Evolutionary conservation across 1,284 basidiomycete species (phyloP).

Genomic region (Ceraceosorus guamensis): DNA sequence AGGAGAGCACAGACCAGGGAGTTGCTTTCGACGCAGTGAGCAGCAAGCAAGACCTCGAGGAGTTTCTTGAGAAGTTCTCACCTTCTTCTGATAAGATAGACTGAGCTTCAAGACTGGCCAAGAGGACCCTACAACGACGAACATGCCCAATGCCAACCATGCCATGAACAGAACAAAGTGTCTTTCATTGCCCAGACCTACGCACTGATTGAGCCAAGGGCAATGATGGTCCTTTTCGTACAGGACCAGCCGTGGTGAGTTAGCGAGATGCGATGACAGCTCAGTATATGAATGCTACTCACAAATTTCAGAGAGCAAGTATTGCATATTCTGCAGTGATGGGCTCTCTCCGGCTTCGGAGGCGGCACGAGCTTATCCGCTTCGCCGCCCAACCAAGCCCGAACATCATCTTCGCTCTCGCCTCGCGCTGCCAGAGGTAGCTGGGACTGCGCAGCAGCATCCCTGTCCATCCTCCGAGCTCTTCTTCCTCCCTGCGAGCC

Average conservation of each 20-base stretch:
- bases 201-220: constrained; percentile 89
- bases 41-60: background rate
- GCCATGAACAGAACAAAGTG: constrained; percentile 93
- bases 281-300: constrained; percentile 1
- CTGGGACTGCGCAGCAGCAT: background rate
- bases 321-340: constrained; percentile 90
- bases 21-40: background rate
- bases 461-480: background rate
- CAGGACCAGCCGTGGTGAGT: constrained; percentile 3
- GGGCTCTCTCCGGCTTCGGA: constrained; percentile 77
- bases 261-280: constrained; percentile 8
- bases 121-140: constrained; percentile 23
- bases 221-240: constrained; percentile 40
- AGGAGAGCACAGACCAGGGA: too few species aligned
- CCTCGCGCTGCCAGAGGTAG: background rate
- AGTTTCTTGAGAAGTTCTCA: background rate
- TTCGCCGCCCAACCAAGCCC: constrained; percentile 34
- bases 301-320: constrained; percentile 83
- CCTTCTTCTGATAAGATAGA: background rate
- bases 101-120: constrained; percentile 12
- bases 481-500: too few species aligned
- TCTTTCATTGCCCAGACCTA: constrained; percentile 88
- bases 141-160: constrained; percentile 35
- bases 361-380: constrained; percentile 42
- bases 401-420: constrained; percentile 29